phyloP scores from a whole-genome alignment of 805 yeast species.

The Ogataea nitratoaversa region DNA sequence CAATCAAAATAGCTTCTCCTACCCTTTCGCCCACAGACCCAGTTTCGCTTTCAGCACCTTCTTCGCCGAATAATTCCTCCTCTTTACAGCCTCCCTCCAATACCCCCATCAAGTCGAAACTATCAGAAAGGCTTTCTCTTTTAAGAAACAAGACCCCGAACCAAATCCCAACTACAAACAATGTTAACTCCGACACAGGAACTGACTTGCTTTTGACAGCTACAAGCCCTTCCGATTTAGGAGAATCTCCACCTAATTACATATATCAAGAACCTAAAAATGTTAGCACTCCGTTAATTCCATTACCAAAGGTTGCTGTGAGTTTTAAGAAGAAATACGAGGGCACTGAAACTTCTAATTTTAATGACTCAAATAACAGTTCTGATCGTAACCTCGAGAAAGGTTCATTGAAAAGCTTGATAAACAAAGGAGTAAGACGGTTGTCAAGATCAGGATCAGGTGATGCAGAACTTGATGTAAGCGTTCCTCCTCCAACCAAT shows the following conservation, averaged over 20 bases:
- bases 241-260: not conserved
- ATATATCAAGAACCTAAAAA: not conserved
- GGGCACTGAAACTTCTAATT: constrained; percentile 7
- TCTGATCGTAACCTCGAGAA: constrained; percentile 7
- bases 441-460: constrained; percentile 16
- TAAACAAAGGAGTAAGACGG: constrained; percentile 12
- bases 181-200: not conserved
- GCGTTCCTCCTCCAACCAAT: constrained; percentile 1
- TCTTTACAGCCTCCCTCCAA: not conserved
- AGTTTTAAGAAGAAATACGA: constrained; percentile 5
- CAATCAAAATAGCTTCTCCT: not conserved
- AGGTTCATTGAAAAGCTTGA: constrained; percentile 3
- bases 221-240: not conserved
- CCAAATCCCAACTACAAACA: not conserved
- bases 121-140: constrained; percentile 11
- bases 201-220: not conserved
- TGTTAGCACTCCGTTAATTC: not conserved
- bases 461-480: constrained; percentile 10
- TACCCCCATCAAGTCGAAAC: constrained; percentile 8
- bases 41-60: not conserved
- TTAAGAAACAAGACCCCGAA: constrained; percentile 8
- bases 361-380: constrained; percentile 9
- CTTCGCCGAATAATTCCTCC: not conserved
- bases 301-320: not conserved
- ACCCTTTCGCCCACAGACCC: not conserved